Evolutionary conservation across 2,329 filamentous ascomycete species (phyloP), one percentile per base, ranked within the genome.

Genomic region (Colletotrichum plurivorum): DNA sequence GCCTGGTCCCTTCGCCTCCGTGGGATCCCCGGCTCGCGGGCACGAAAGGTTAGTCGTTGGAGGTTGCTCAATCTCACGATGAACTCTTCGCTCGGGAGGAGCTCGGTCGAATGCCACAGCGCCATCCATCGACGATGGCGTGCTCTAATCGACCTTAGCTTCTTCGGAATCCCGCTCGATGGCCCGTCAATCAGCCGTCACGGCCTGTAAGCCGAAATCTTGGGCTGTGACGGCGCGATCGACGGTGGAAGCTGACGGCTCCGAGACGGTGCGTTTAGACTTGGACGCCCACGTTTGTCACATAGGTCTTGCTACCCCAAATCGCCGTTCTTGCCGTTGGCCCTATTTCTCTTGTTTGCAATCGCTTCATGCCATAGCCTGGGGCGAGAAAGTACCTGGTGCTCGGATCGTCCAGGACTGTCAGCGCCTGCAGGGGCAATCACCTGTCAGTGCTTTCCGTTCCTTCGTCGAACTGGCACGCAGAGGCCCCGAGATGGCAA

Each of bases 61-160:
- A 15, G 59, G 39, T 46, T 56, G 55, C 46, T 25, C 39, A 15
- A 53, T 51, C 59, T 69, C 51, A 56, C 67, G 66, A 65, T 18
- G 62, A 69, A 69, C 67, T 18, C 55, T 48, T 61, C 49, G 43
- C 36, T 20, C 8, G 15, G 43, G 13, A 49, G 56, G 18, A 51
- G 66, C 67, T 66, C 62, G 62, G 55, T 51, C 9, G 67, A 67
- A 69, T 39, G 43, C 55, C 36, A 45, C 45, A 41, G 52, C 64
- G 62, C 54, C 55, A 49, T 56, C 51, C 55, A 55, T 45, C 36
- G 55, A 56, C 22, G 45, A 41, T 39, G 62, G 56, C 45, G 54
- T 46, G 49, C 49, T 39, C 43, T 69, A 48, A n/a, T 39, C 22
- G 13, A 52, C 55, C 41, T 43, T 60, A 61, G 62, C 25, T 31